Percentiles rank a stretch among this genome's conserved stretches.
Conservation (phyloP, 2,329 filamentous ascomycete species). For the Botrytis hyacinthi region DNA sequence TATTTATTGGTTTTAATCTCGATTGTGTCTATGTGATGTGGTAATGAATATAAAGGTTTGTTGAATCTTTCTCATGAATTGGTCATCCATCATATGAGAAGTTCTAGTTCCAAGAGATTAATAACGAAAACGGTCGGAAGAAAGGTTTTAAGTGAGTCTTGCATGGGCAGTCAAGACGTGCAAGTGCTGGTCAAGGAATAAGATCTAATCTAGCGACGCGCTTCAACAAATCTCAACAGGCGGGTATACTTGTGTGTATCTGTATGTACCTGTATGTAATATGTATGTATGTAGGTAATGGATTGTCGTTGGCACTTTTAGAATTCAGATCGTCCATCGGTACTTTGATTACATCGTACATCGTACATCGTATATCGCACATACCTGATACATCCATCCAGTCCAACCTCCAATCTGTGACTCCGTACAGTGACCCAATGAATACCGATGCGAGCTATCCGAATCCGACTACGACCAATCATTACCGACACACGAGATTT, state of each 20-base stretch:
- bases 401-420: too few species aligned
- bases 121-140: neutral
- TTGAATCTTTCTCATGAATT: too few species aligned
- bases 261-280: too few species aligned
- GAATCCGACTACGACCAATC: neutral
- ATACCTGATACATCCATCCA: too few species aligned
- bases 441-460: slow-evolving; percentile 1
- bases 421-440: too few species aligned
- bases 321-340: neutral
- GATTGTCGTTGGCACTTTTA: neutral
- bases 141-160: neutral
- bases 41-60: neutral
- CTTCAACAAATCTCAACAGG: neutral
- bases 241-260: neutral
- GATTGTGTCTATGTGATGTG: too few species aligned
- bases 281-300: too few species aligned
- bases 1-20: neutral
- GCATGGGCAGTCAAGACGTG: neutral
- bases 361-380: neutral
- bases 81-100: neutral
- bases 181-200: neutral
- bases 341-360: neutral
- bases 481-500: neutral
- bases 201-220: neutral
- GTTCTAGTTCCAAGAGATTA: neutral